Base-by-base conservation (phyloP, 140 eudicot genomes). In the Stevia rebaudiana region DNA sequence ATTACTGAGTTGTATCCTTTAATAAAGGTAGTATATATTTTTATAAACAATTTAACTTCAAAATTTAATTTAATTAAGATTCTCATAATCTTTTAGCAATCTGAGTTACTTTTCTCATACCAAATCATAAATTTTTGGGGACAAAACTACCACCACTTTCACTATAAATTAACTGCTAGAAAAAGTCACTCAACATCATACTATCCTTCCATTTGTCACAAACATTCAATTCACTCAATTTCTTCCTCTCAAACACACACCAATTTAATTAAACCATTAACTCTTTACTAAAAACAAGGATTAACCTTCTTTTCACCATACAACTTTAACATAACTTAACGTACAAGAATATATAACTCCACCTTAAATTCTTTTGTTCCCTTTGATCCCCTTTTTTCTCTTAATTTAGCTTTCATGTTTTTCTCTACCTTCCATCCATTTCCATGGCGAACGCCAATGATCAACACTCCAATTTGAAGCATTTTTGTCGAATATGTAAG, bases 131-230 rank as follows among this genome's bases (percentile, higher is more conserved):
- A 55, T 15, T 28, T n/a, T 24, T 52, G 11, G 11, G 37, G 17
- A 52, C 3, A 52, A 24, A 23, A 70, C 79, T 71, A 44, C 44
- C 67, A 65, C 17, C 77, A 63, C 60, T 61, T n/a, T n/a, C n/a
- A n/a, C 49, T 11, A 60, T 18, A 52, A 28, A 47, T 52, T 41
- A 4, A 4, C 33, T 4, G 55, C 65, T 49, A 33, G 86, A 85
- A 88, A 74, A 78, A 69, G 82, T 85, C 94, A 74, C 35, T 25
- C 13, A 39, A 40, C 28, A 68, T 39, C 11, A 41, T 78, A 65
- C 63, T 79, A 72, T 80, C 90, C 88, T 74, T 66, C 84, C 95
- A 83, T 79, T 78, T 85, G 94, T 83, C 95, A 74, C n/a, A n/a
- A n/a, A n/a, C n/a, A n/a, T n/a, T n/a, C n/a, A n/a, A n/a, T n/a